These are phyloP conservation scores for Myxozyma mucilagina DNA, from an alignment of 805 yeast species.

Conservation along the genomic window DNA sequence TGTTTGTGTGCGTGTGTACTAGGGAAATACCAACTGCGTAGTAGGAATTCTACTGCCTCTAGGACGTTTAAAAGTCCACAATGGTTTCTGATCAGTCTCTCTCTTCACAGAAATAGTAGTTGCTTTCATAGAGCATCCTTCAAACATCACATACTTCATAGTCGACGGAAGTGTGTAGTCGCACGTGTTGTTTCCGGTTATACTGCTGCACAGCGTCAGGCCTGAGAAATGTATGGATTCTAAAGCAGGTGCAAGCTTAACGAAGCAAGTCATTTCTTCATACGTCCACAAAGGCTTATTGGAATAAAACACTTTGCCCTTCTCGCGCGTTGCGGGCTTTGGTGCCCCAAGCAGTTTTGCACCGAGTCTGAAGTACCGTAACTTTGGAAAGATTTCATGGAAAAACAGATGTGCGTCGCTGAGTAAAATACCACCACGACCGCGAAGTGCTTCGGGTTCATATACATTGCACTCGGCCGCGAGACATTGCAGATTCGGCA, in stretches of 20 bases:
- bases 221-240: neutral
- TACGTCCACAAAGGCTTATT: neutral
- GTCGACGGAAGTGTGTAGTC: neutral
- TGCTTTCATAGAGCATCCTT: slow-evolving; percentile 3
- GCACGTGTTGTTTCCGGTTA: neutral
- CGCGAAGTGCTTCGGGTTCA: slow-evolving; percentile 1
- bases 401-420: neutral
- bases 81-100: neutral
- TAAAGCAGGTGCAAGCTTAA: neutral
- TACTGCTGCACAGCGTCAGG: neutral
- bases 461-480: slow-evolving; percentile 1
- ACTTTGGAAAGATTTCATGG: neutral
- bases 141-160: neutral
- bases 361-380: neutral
- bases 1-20: too few species aligned
- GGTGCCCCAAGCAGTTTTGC: neutral
- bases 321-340: neutral
- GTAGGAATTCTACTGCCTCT: neutral
- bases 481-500: neutral
- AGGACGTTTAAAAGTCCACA: neutral
- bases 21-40: neutral
- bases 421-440: slow-evolving; percentile 1
- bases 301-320: neutral
- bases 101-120: neutral
- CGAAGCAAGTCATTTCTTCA: neutral